Evolutionary conservation across 2,329 filamentous ascomycete genomes (phyloP).

Genomic region (Aspergillus caelatus): DNA sequence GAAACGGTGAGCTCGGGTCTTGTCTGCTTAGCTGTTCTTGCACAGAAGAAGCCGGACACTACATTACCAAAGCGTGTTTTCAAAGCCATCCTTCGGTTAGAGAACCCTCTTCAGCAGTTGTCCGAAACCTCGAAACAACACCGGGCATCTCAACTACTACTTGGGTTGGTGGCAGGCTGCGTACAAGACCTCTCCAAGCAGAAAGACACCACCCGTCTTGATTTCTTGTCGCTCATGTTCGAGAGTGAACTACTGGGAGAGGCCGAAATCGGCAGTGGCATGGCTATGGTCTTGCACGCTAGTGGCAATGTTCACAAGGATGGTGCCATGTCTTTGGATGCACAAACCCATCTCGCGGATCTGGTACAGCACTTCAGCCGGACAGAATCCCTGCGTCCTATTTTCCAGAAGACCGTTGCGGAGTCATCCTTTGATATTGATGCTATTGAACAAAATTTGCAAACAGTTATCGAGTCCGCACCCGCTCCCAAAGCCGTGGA

Average conservation of each 20-base stretch:
- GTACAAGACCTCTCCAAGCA: slow-evolving; percentile 36
- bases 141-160: slow-evolving; percentile 36
- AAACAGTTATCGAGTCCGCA: slow-evolving; percentile 67
- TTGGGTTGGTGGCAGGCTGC: slow-evolving; percentile 41
- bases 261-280: slow-evolving; percentile 32
- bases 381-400: slow-evolving; percentile 59
- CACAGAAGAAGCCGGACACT: slow-evolving; percentile 73
- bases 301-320: slow-evolving; percentile 51
- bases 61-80: slow-evolving; percentile 71
- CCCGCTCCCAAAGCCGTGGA: slow-evolving; percentile 53
- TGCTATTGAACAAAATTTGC: slow-evolving; percentile 73
- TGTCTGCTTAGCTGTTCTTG: slow-evolving; percentile 77
- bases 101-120: slow-evolving; percentile 36
- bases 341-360: slow-evolving; percentile 67
- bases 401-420: slow-evolving; percentile 69
- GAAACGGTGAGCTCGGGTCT: slow-evolving; percentile 75
- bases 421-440: slow-evolving; percentile 73
- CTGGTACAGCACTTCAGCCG: slow-evolving; percentile 69
- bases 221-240: slow-evolving; percentile 45
- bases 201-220: slow-evolving; percentile 47
- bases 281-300: slow-evolving; percentile 38
- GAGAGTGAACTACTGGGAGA: slow-evolving; percentile 35
- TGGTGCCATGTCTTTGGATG: slow-evolving; percentile 41
- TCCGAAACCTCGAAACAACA: slow-evolving; percentile 38
- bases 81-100: slow-evolving; percentile 50